Evolutionary conservation across 1,284 basidiomycete genomes (phyloP).

Genomic region (Rhodotorula sp.): DNA sequence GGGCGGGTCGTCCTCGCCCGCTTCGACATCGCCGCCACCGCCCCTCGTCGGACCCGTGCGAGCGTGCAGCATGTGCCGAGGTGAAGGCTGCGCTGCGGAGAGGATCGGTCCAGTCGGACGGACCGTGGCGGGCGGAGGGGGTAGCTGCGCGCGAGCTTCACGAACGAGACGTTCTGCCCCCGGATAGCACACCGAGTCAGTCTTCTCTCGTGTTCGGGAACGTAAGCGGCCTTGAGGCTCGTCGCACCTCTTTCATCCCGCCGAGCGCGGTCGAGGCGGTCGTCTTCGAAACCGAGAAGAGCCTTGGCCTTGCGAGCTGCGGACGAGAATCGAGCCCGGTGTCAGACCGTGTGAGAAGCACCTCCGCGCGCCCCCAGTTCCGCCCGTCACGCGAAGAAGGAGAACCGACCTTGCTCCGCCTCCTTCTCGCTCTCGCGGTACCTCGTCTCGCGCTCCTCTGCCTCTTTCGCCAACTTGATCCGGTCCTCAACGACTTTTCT

Average conservation of each 20-base stretch:
- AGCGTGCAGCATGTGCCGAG: not conserved
- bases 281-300: constrained; percentile 33
- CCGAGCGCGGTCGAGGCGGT: constrained; percentile 23
- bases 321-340: not conserved
- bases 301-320: constrained; percentile 26
- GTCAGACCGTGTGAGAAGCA: not conserved
- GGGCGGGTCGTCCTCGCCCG: constrained; percentile 10
- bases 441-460: constrained; percentile 31
- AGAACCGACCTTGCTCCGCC: constrained; percentile 17
- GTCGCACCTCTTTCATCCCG: constrained; percentile 32
- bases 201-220: not conserved
- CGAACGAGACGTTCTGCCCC: constrained; percentile 19
- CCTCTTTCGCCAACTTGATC: constrained; percentile 24
- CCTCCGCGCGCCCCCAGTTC: not conserved
- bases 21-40: not conserved
- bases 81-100: not conserved
- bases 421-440: constrained; percentile 30
- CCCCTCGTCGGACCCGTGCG: not conserved
- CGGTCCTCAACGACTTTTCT: constrained; percentile 9
- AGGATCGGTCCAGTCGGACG: not conserved
- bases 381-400: not conserved
- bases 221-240: not conserved
- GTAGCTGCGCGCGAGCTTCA: constrained; percentile 6
- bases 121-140: not conserved
- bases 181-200: not conserved